Evolutionary conservation across 73 alveolate species (phyloP).

Genomic region (Tetrahymena elliotti): DNA sequence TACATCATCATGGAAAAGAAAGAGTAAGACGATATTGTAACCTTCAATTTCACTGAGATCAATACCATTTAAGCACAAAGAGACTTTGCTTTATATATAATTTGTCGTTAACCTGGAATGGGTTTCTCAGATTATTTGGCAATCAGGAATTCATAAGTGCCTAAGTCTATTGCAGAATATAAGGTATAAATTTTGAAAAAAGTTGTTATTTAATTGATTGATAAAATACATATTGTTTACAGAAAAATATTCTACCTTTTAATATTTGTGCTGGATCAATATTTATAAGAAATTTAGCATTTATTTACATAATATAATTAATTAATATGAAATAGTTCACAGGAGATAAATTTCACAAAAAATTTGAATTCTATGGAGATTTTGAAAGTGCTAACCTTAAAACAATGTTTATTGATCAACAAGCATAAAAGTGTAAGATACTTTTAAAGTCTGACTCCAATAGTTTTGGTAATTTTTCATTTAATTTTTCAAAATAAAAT

Average conservation of each 20-base stretch:
- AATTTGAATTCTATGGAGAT: background rate
- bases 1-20: background rate
- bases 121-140: background rate
- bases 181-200: background rate
- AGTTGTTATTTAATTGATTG: background rate
- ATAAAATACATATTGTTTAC: background rate
- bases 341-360: background rate
- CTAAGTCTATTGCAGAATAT: background rate
- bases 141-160: background rate
- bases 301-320: background rate
- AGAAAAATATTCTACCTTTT: background rate
- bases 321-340: background rate
- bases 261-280: background rate
- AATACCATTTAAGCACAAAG: background rate
- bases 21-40: background rate
- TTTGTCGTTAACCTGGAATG: background rate
- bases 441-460: background rate
- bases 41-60: background rate
- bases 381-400: background rate
- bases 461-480: background rate
- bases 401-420: background rate
- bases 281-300: background rate
- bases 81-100: background rate
- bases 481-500: background rate
- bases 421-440: background rate